Conservation (phyloP, 2,329 filamentous ascomycete species). For the Coccinonectria pachysandricola region DNA sequence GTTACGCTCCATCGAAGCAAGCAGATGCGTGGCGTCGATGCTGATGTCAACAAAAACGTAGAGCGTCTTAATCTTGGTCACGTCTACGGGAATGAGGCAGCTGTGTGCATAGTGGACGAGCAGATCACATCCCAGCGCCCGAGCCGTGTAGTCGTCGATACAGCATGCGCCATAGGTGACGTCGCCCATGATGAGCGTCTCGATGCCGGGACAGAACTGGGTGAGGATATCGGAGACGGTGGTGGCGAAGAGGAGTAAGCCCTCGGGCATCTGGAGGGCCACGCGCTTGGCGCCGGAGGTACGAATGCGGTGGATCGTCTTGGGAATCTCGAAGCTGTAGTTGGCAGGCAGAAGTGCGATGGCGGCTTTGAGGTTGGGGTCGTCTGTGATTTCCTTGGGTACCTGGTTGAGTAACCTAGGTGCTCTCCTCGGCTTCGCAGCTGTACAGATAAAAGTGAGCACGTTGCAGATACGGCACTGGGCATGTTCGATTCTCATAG, state of each 20-base stretch:
- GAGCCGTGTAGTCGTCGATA: constrained; percentile 95
- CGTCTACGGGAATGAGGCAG: constrained; percentile 89
- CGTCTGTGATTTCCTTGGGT: constrained; percentile 74
- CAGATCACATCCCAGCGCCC: constrained; percentile 86
- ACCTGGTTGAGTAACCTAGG: constrained; percentile 85
- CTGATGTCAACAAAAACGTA: constrained; percentile 98
- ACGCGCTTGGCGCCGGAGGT: constrained; percentile 69
- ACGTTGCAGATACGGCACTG: too few species aligned
- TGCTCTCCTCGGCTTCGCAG: constrained; percentile 58
- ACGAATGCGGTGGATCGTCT: constrained; percentile 91
- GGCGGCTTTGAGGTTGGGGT: constrained; percentile 76
- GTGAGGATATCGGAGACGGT: constrained; percentile 95
- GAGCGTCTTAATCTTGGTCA: constrained; percentile 92
- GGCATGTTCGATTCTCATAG: too few species aligned
- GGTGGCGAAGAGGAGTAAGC: constrained; percentile 87
- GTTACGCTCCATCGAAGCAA: constrained; percentile 80
- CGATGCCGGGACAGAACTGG: constrained; percentile 82
- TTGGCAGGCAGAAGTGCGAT: constrained; percentile 84
- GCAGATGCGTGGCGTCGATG: constrained; percentile 81
- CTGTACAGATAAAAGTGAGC: constrained; percentile 31
- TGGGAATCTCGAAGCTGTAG: constrained; percentile 97
- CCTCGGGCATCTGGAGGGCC: constrained; percentile 95
- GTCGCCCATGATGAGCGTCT: constrained; percentile 97
- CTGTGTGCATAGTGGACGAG: constrained; percentile 96
- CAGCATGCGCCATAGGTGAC: constrained; percentile 98